phyloP scores from a whole-genome alignment of 495 filamentous ascomycete species.

The Clavariopsis aquatica region DNA sequence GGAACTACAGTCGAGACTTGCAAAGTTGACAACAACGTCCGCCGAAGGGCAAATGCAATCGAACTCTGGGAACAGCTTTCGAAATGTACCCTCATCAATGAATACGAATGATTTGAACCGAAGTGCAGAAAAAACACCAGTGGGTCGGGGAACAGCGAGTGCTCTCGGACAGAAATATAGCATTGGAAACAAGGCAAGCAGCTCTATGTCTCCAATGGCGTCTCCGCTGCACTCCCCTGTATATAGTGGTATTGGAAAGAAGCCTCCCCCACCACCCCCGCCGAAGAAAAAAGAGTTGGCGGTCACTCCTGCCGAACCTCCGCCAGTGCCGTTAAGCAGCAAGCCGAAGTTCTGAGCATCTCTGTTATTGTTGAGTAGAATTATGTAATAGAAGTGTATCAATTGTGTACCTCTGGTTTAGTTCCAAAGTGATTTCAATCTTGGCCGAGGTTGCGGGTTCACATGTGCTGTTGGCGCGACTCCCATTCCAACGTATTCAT shows the following conservation, averaged over 20 bases:
- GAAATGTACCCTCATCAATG: constrained; percentile 55
- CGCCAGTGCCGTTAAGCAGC: constrained; percentile 51
- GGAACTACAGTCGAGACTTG: constrained; percentile 70
- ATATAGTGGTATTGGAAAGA: constrained; percentile 49
- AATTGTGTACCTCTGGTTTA: not conserved
- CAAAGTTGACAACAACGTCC: constrained; percentile 51
- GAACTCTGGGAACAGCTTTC: constrained; percentile 64
- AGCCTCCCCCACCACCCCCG: constrained; percentile 67
- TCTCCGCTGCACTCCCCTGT: constrained; percentile 25
- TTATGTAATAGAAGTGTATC: not conserved
- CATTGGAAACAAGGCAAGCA: constrained; percentile 41
- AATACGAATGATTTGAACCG: constrained; percentile 71
- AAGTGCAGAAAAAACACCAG: constrained; percentile 70
- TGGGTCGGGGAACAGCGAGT: constrained; percentile 62
- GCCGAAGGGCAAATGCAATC: constrained; percentile 33
- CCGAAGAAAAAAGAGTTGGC: constrained; percentile 59
- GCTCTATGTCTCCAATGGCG: constrained; percentile 2
- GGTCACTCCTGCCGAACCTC: constrained; percentile 43
- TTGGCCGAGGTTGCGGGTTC: not conserved
- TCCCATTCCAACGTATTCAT: no score
- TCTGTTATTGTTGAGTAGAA: not conserved
- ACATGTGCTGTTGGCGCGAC: no score
- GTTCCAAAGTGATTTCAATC: no score
- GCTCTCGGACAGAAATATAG: constrained; percentile 58
- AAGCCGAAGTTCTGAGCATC: constrained; percentile 41